phyloP scores from a whole-genome alignment of 2,329 filamentous ascomycete genomes.

The Cercospora beticola region DNA sequence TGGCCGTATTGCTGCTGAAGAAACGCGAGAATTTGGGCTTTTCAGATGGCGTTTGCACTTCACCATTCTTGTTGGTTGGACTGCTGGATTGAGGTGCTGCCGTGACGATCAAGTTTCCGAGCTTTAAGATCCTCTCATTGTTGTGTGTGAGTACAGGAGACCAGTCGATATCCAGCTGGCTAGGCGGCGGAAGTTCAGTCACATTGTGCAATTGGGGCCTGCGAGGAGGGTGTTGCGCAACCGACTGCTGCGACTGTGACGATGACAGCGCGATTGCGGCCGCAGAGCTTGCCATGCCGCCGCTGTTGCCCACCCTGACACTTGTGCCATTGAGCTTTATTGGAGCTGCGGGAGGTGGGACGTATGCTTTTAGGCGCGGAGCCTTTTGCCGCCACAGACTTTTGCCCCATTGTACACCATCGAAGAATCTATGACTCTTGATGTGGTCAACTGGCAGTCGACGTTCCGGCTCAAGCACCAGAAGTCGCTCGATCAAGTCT shows the following conservation, averaged over 20 bases:
- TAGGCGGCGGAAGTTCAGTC: constrained; percentile 93
- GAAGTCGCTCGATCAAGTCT: constrained; percentile 83
- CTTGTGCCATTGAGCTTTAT: constrained; percentile 35
- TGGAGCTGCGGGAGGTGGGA: constrained; percentile 56
- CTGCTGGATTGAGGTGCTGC: constrained; percentile 75
- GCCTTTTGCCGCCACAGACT: constrained; percentile 86
- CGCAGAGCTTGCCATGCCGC: constrained; percentile 26
- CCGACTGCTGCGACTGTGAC: constrained; percentile 7
- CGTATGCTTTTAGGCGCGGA: constrained; percentile 79
- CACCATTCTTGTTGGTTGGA: constrained; percentile 67
- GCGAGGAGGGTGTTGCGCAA: constrained; percentile 14
- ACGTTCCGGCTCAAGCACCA: constrained; percentile 83
- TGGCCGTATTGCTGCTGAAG: constrained; percentile 85
- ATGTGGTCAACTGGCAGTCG: constrained; percentile 92
- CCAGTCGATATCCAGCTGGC: constrained; percentile 97
- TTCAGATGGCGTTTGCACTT: constrained; percentile 57
- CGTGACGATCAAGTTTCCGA: constrained; percentile 85
- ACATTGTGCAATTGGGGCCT: constrained; percentile 76
- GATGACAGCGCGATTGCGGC: constrained; percentile 19
- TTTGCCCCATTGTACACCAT: constrained; percentile 80
- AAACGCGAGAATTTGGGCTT: constrained; percentile 85
- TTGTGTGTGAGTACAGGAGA: constrained; percentile 86
- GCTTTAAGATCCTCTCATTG: constrained; percentile 91
- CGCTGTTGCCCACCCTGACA: constrained; percentile 29
- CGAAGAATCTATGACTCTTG: constrained; percentile 94